Percentiles rank a stretch among this genome's conserved stretches.
Conservation (phyloP, 768 basidiomycete species). For the Collybiopsis luxurians region DNA sequence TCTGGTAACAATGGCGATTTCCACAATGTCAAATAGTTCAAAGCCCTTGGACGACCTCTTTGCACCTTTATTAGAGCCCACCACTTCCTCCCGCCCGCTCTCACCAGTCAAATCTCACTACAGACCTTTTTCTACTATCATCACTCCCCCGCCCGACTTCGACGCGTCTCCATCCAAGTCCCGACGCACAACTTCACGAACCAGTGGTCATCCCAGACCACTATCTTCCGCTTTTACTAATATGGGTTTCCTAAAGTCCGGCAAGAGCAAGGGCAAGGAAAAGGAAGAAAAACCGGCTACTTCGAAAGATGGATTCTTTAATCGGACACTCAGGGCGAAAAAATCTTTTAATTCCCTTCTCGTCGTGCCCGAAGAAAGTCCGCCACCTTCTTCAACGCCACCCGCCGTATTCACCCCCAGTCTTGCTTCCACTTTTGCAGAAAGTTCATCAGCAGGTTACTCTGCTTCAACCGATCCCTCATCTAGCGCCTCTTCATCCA, state of each 20-base stretch:
- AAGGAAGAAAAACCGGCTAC: constrained; percentile 16
- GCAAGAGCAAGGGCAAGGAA: constrained; percentile 32
- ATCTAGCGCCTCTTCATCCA: not conserved
- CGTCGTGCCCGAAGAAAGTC: constrained; percentile 10
- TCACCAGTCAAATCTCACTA: constrained; percentile 31
- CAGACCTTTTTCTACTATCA: constrained; percentile 36
- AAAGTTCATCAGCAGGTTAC: not conserved
- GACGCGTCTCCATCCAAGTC: constrained; percentile 9
- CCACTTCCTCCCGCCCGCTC: constrained; percentile 12
- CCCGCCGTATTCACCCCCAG: not conserved
- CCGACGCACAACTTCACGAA: constrained; percentile 25
- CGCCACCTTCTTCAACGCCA: constrained; percentile 4
- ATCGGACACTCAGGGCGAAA: constrained; percentile 29
- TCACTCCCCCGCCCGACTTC: constrained; percentile 15
- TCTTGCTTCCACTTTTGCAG: not conserved
- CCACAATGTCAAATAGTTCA: not conserved
- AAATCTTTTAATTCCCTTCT: constrained; percentile 36
- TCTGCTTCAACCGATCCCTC: not conserved
- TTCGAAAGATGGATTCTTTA: not conserved
- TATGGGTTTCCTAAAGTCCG: constrained; percentile 30
- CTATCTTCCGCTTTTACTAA: constrained; percentile 18
- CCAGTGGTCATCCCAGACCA: constrained; percentile 29
- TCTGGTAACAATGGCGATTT: constrained; percentile 6
- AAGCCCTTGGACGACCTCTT: not conserved
- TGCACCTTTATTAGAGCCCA: constrained; percentile 3